phyloP scores from a whole-genome alignment of 1,139 yeast genomes.

The Groenewaldozyma auringiensis region DNA sequence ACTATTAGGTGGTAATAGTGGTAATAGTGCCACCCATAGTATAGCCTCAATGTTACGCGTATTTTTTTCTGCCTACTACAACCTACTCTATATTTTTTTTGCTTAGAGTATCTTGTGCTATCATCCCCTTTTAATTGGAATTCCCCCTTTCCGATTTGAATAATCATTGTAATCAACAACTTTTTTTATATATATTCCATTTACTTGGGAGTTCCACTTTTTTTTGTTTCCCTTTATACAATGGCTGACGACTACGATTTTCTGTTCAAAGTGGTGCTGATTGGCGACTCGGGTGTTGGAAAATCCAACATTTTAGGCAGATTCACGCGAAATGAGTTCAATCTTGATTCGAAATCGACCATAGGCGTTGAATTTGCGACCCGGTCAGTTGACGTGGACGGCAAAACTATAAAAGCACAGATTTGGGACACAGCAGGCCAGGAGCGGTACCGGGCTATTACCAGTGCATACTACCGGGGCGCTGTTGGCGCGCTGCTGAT shows the following conservation, averaged over 20 bases:
- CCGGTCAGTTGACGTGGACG: slow-evolving; percentile 88
- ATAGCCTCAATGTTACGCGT: no score
- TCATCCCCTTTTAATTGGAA: no score
- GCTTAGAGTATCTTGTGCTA: no score
- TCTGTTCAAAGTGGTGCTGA: slow-evolving; percentile 86
- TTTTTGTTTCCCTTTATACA: no score
- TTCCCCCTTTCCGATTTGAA: no score
- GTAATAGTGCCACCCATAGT: no score
- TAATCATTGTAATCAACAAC: no score
- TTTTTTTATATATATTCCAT: no score
- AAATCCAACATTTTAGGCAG: slow-evolving; percentile 89
- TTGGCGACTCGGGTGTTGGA: slow-evolving; percentile 98
- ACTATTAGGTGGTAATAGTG: no score
- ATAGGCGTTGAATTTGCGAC: slow-evolving; percentile 99
- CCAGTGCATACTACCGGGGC: slow-evolving; percentile 95
- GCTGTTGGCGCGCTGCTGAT: slow-evolving; percentile 97
- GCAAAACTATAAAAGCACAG: slow-evolving; percentile 93
- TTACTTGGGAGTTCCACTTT: no score
- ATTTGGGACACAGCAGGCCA: slow-evolving; percentile 99
- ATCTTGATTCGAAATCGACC: slow-evolving; percentile 87
- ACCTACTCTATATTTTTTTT: no score
- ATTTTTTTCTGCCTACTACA: no score
- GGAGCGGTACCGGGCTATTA: slow-evolving; percentile 95
- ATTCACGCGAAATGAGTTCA: slow-evolving; percentile 92
- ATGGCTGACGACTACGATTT: slow-evolving; percentile 80